These are phyloP conservation scores for Phyllosticta citrichinensis DNA, from an alignment of 2,329 filamentous ascomycete species.

Conservation along the genomic window DNA sequence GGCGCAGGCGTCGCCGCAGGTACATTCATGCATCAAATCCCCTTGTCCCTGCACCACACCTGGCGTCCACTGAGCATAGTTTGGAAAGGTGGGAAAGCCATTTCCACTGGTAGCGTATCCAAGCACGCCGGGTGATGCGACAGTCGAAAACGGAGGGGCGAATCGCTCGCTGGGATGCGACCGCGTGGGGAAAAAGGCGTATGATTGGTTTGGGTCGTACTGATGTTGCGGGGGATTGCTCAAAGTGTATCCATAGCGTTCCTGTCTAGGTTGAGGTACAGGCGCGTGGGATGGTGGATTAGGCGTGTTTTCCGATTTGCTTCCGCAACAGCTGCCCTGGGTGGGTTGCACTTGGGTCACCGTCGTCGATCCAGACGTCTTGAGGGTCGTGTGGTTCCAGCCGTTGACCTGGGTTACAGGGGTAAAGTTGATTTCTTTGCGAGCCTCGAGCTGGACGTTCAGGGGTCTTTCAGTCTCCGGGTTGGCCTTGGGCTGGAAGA, in stretches of 20 bases:
- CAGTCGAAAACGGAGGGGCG: background rate
- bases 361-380: background rate
- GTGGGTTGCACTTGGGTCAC: background rate
- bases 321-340: constrained; percentile 2
- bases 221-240: background rate
- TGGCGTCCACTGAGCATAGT: background rate
- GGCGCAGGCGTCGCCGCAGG: constrained; percentile 55
- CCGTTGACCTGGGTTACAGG: constrained; percentile 2
- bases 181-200: background rate
- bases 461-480: background rate
- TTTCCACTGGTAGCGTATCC: background rate
- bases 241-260: background rate
- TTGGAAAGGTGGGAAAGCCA: background rate
- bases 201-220: background rate
- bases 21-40: constrained; percentile 39
- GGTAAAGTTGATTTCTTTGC: background rate
- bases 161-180: background rate
- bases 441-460: constrained; percentile 7
- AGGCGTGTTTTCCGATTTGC: background rate
- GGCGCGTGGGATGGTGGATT: background rate
- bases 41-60: background rate
- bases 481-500: background rate
- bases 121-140: background rate
- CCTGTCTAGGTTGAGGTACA: background rate
- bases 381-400: constrained; percentile 5